Conservation (phyloP, 805 yeast species). For the Metschnikowia kofuensis region DNA sequence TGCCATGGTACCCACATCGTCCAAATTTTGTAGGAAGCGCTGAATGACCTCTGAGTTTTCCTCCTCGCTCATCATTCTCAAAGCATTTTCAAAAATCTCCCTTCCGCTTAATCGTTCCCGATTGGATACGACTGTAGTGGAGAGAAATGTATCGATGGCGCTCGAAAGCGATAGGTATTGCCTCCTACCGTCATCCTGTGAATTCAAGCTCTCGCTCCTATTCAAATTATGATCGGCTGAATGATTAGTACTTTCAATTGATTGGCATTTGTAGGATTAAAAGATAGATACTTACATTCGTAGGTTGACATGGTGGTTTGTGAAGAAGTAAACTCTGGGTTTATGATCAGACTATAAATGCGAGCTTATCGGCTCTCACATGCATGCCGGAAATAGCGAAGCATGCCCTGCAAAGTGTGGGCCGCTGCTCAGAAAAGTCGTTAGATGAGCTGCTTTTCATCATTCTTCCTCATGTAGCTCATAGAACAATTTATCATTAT, state of each 20-base stretch:
- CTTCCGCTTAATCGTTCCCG: conserved; percentile 14
- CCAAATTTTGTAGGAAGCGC: conserved; percentile 24
- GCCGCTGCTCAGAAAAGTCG: no score
- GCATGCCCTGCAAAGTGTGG: not conserved
- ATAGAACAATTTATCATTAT: no score
- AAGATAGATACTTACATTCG: conserved; percentile 34
- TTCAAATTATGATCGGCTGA: conserved; percentile 42
- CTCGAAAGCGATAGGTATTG: conserved; percentile 31
- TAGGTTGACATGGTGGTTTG: conserved; percentile 36
- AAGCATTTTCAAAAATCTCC: conserved; percentile 31
- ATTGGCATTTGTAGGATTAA: not conserved
- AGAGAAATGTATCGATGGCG: conserved; percentile 35
- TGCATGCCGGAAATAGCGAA: conserved; percentile 1
- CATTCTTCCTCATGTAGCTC: no score
- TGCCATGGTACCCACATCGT: conserved; percentile 3
- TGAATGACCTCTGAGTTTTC: conserved; percentile 30
- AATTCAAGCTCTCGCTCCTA: conserved; percentile 14
- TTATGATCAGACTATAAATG: not conserved
- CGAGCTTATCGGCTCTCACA: conserved; percentile 2
- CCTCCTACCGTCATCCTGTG: conserved; percentile 19
- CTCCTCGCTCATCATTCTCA: conserved; percentile 27
- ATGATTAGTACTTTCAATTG: conserved; percentile 6
- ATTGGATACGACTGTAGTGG: conserved; percentile 12
- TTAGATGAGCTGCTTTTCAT: no score
- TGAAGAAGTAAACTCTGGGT: not conserved